Conservation (phyloP, 129 eudicot species). For the Flaveria brownii region DNA sequence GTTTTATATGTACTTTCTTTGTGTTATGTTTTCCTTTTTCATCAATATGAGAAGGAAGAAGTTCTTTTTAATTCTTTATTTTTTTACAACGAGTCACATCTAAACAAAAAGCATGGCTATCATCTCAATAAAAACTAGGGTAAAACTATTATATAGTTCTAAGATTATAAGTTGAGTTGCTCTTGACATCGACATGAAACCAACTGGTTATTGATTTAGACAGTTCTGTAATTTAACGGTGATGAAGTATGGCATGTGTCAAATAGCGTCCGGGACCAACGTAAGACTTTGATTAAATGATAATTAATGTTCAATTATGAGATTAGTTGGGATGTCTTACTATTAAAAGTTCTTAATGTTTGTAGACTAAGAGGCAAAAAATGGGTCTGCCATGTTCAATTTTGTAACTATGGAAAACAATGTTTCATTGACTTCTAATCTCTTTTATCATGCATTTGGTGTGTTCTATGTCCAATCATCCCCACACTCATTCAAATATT, state of each 20-base stretch:
- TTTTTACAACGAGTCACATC: background rate
- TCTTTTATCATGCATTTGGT: background rate
- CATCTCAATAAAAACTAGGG: background rate
- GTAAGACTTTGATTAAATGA: background rate
- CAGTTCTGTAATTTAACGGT: background rate
- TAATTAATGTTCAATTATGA: conserved; percentile 40
- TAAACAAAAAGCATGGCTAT: background rate
- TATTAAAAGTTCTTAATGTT: conserved; percentile 16
- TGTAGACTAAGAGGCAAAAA: conserved; percentile 33
- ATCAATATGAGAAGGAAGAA: background rate
- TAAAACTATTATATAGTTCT: background rate
- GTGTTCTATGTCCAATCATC: background rate
- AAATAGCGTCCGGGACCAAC: background rate
- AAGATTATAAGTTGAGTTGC: background rate
- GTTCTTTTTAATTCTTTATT: background rate
- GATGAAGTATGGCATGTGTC: background rate
- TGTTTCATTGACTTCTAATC: conserved; percentile 9
- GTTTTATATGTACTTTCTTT: background rate
- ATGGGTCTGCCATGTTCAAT: conserved; percentile 64
- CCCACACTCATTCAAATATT: background rate
- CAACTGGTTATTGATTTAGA: background rate
- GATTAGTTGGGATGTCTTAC: conserved; percentile 43
- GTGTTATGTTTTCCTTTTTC: background rate
- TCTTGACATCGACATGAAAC: background rate
- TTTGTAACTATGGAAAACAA: conserved; percentile 20